Base-by-base conservation (phyloP, 306 rosid species). In the Lotus japonicus region DNA sequence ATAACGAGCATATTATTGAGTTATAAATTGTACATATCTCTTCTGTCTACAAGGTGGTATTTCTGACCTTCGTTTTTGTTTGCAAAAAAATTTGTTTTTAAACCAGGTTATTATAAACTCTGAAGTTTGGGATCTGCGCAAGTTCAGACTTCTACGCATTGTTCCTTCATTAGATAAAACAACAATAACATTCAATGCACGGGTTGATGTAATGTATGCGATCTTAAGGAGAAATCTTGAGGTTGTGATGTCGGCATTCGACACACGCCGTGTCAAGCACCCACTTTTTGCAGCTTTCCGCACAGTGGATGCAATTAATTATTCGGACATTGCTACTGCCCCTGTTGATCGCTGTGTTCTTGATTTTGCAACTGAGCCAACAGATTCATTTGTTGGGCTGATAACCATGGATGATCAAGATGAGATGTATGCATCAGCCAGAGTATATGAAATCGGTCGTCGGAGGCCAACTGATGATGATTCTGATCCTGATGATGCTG, bases 91-190 rank as follows among this genome's bases (percentile, higher is more conserved):
- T n/a, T n/a, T 51, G 2, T 39, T 31, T 35, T 65, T 62, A 4
- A n/a, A 33, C 49, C 79, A 95, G 99, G 96, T 91, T 43, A 95
- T 95, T 76, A 91, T 95, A 78, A 95, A 95, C 82, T 95, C 97
- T 0, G 99, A 95, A 83, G 99, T 95, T 55, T 95, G 99, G 99
- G 99, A 90, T 94, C 83, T 89, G 50, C 91, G 99, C 58, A 95
- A 91, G 75, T 87, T 84, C 45, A 85, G 95, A 71, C 88, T 95
- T 67, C 83, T 91, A 18, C 95, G 99, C 0, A 91, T 92, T 57
- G 97, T 95, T 28, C 96, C 97, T 80, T 95, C 99, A 5, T 84
- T 95, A 14, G 97, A 95, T 81, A 97, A 95, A 66, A 95, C 97
- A 18, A 23, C 89, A 31, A 84, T 95, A 58, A 91, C 97, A 45